Base-by-base conservation (phyloP, 495 filamentous ascomycete genomes). In the Hypomontagnella submonticulosa region DNA sequence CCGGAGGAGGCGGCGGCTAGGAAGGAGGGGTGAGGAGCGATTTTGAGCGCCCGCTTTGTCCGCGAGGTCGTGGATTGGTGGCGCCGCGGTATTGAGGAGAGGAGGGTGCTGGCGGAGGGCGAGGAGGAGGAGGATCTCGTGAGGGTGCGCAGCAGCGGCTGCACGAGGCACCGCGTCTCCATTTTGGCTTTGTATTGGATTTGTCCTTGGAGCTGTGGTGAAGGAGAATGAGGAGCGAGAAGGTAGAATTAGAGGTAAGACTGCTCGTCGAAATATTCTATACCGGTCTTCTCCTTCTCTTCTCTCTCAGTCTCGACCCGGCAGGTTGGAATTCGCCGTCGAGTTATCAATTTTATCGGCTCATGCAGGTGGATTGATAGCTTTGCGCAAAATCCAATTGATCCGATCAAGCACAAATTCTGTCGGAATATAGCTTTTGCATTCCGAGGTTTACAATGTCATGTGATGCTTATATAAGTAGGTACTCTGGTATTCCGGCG, bases 11-110 rank as follows among this genome's bases (percentile, higher is more conserved):
- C 30, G 20, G 79, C 71, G 15, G 76, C 66, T 51, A 84, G 80
- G 78, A 92, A 94, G 53, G 90, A 89, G 9, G 85, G 81, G 76
- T 92, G 88, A 20, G 89, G 89, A 55, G 88, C 86, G 67, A 93
- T 82, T 61, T 86, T 86, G 61, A 93, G 85, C 10, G 87, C 84
- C 77, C 88, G 87, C 75, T 87, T 89, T 41, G 87, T 89, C 32
- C 92, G 89, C 40, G 86, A 79, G 38, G 87, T 83, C 34, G 89
- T 85, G 55, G 90, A 91, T 76, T 92, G 85, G 69, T 88, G 82
- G 41, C 90, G 85, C 81, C 81, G 76, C 12, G 19, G 42, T 83
- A 53, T 85, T 85, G 63, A 87, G 77, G 47, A 6, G 13, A 16
- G 20, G 8, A 12, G 15, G 32, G 46, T 41, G 19, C 12, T 18